Evolutionary conservation across 768 basidiomycete genomes (phyloP).

Genomic region (Daedaleopsis sinensis): DNA sequence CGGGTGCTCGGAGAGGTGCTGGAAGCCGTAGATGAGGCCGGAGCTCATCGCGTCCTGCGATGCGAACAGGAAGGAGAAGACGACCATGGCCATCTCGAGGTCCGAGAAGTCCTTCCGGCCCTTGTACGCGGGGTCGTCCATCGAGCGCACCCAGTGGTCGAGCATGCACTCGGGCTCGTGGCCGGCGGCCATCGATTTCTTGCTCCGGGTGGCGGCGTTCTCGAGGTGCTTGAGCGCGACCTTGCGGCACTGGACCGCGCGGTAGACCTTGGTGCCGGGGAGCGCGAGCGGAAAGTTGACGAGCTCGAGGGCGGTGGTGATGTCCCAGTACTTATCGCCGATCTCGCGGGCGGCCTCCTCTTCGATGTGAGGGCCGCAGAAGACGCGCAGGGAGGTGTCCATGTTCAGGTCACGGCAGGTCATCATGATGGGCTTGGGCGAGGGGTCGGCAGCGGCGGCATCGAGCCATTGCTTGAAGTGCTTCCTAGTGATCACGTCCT

Average conservation of each 20-base stretch:
- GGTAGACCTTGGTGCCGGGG: slow-evolving; percentile 96
- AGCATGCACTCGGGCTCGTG: slow-evolving; percentile 86
- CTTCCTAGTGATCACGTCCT: slow-evolving; percentile 80
- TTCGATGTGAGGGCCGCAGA: slow-evolving; percentile 90
- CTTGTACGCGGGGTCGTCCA: slow-evolving; percentile 68
- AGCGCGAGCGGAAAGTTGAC: slow-evolving; percentile 97
- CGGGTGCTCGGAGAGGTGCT: slow-evolving; percentile 92
- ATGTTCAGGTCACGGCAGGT: slow-evolving; percentile 93
- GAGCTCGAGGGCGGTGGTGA: slow-evolving; percentile 93
- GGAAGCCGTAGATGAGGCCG: slow-evolving; percentile 94
- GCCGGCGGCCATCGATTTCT: slow-evolving; percentile 79
- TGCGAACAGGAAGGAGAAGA: slow-evolving; percentile 96
- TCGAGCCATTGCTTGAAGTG: slow-evolving; percentile 77
- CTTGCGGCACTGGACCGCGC: slow-evolving; percentile 90
- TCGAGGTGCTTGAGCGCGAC: slow-evolving; percentile 78
- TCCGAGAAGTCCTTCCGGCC: slow-evolving; percentile 88
- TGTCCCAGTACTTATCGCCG: slow-evolving; percentile 93
- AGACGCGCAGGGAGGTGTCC: slow-evolving; percentile 95
- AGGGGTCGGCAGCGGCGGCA: slow-evolving; percentile 49
- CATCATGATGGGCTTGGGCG: slow-evolving; percentile 77
- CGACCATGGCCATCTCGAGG: slow-evolving; percentile 94
- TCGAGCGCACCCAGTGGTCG: slow-evolving; percentile 86
- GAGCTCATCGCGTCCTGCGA: slow-evolving; percentile 99
- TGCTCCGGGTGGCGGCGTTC: slow-evolving; percentile 77
- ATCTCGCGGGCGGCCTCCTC: slow-evolving; percentile 80